phyloP scores from a whole-genome alignment of 176 grass and related monocot species.

The Phoenix dactylifera region DNA sequence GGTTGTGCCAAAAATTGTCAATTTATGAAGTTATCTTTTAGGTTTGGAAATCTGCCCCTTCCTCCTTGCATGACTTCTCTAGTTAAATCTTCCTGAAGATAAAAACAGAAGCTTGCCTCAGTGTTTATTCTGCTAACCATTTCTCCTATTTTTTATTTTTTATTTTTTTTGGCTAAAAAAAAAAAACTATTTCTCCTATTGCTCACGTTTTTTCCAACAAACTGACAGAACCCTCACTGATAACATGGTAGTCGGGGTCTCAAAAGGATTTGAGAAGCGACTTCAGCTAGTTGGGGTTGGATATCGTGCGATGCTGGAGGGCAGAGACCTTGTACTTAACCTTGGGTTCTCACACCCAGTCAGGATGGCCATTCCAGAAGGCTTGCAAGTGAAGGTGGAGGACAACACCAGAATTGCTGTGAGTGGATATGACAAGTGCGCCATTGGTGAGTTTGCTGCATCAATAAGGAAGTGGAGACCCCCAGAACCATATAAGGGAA shows the following conservation, averaged over 20 bases:
- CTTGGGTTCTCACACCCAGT: conserved; percentile 91
- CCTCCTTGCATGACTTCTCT: too few relatives aligned
- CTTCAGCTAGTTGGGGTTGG: conserved; percentile 84
- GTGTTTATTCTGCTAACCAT: too few relatives aligned
- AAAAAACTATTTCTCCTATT: too few relatives aligned
- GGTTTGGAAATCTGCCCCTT: too few relatives aligned
- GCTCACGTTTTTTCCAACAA: too few relatives aligned
- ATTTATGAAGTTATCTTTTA: too few relatives aligned
- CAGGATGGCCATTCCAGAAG: conserved; percentile 71
- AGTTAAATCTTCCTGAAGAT: too few relatives aligned
- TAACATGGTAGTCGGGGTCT: conserved; percentile 88
- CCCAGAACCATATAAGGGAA: conserved; percentile 95
- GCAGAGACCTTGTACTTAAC: conserved; percentile 78
- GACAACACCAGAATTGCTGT: conserved; percentile 84
- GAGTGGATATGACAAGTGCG: conserved; percentile 66
- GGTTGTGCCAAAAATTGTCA: too few relatives aligned
- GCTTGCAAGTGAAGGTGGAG: conserved; percentile 71
- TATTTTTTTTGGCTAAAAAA: too few relatives aligned
- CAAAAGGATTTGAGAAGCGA: conserved; percentile 88
- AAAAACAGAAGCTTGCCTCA: too few relatives aligned
- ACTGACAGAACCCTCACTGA: conserved; percentile 62
- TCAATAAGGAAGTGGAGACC: conserved; percentile 88
- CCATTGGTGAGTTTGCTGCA: conserved; percentile 79
- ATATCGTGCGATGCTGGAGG: conserved; percentile 73
- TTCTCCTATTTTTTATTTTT: too few relatives aligned